Evolutionary conservation across 352 stramenopile genomes (phyloP), one percentile per base, ranked within the genome.

Genomic region (Globisporangium parvum): DNA sequence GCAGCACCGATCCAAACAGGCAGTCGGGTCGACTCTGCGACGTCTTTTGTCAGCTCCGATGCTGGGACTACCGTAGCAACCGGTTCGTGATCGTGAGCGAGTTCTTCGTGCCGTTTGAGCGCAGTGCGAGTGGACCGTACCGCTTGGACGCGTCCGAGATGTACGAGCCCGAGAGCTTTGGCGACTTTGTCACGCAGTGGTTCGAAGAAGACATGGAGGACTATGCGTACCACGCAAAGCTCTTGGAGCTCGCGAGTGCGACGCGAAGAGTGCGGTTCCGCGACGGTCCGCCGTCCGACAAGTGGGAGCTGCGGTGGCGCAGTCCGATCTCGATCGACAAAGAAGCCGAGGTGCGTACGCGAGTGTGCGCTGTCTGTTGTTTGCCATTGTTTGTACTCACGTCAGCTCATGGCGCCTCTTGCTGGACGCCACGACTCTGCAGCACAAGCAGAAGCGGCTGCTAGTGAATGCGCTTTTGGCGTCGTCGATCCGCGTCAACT

Each of bases 261-360:
- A 37, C 59, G 8, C 69, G 80, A 51, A 54, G 56, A 9, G 66
- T 84, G 10, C 48, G 40, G 14, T 63, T 88, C 40, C 47, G 68
- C 12, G 52, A 68, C 4, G 39, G 60, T 3, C 23, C 66, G 21
- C 53, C 74, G 20, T 88, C 82, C 6, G 77, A 90, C 28, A 88
- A 84, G 20, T 93, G 84, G 84, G 81, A 93, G 54, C 31, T 93
- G 41, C 67, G 81, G 47, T 93, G 84, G 84, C 73, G 80, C 58
- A 75, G 57, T 20, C 84, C 82, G 9, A 55, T 92, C 15, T 70
- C 73, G 21, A 73, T 73, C 50, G 77, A 87, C 55, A 66, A 75
- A 12, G 75, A 86, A 2, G 51, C 69, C 18, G 70, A 82, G 67
- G 80, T 85, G 53, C 53, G 63, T 39, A 10, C 3, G 15, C 6